Evolutionary conservation across 1,139 yeast genomes (phyloP).

Genomic region (Hemisphaericaspora lyxosophila): DNA sequence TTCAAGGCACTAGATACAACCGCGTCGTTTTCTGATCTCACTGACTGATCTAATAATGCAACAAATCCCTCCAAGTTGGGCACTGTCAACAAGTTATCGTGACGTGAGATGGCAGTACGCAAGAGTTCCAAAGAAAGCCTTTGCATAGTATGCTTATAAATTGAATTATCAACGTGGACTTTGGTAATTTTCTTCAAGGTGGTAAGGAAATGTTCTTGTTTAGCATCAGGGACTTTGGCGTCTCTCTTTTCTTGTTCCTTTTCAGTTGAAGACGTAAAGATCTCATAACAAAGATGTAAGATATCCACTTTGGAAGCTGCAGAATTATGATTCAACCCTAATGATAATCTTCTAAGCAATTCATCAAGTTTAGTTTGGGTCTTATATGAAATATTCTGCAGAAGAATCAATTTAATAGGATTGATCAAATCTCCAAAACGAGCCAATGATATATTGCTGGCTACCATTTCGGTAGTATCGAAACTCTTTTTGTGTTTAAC

Average conservation of each 20-base stretch:
- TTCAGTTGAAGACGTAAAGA: conserved; percentile 51
- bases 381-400: conserved; percentile 65
- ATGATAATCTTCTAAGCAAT: conserved; percentile 68
- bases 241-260: conserved; percentile 11
- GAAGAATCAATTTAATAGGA: conserved; percentile 68
- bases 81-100: conserved; percentile 55
- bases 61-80: conserved; percentile 70
- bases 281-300: conserved; percentile 70
- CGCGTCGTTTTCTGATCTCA: conserved; percentile 69
- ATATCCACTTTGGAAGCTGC: conserved; percentile 60
- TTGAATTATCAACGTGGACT: conserved; percentile 46
- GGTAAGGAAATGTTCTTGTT: conserved; percentile 67
- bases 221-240: conserved; percentile 17
- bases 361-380: conserved; percentile 79
- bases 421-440: conserved; percentile 60
- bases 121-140: conserved; percentile 78
- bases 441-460: conserved; percentile 62
- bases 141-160: conserved; percentile 59
- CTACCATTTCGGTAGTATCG: conserved; percentile 80
- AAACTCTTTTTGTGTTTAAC: conserved; percentile 85
- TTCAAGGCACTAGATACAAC: conserved; percentile 69
- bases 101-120: conserved; percentile 67
- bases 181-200: conserved; percentile 54
- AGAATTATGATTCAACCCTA: conserved; percentile 75
- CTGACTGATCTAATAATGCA: conserved; percentile 63